phyloP scores from a whole-genome alignment of 2,329 filamentous ascomycete species.

The Cladobotryum mycophilum region DNA sequence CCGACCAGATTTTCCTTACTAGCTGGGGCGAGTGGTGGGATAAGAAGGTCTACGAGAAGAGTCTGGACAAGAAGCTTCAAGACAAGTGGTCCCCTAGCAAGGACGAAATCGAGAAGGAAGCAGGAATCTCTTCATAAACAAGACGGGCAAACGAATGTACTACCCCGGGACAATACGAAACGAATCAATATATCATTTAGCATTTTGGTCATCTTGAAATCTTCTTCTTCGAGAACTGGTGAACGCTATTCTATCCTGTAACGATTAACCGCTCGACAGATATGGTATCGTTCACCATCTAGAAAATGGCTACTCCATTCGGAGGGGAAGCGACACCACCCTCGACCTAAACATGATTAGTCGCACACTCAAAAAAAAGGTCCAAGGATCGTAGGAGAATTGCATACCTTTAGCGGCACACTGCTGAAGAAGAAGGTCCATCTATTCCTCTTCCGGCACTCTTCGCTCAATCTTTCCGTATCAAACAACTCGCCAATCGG shows the following conservation, averaged over 20 bases:
- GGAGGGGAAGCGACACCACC: slow-evolving; percentile 34
- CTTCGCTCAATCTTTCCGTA: slow-evolving; percentile 31
- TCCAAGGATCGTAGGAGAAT: not conserved
- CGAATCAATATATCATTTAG: no score
- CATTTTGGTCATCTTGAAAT: no score
- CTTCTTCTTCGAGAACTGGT: no score
- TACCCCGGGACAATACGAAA: no score
- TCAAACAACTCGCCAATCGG: slow-evolving; percentile 45
- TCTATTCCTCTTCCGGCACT: slow-evolving; percentile 25
- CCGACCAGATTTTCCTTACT: slow-evolving; percentile 46
- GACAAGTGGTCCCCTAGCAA: slow-evolving; percentile 45
- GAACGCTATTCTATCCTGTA: no score
- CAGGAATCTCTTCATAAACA: slow-evolving; percentile 16
- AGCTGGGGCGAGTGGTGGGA: slow-evolving; percentile 53
- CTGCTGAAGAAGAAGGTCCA: slow-evolving; percentile 38
- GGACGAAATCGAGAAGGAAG: slow-evolving; percentile 42
- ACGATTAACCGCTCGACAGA: not conserved
- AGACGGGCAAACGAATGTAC: no score
- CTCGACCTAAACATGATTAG: slow-evolving; percentile 18
- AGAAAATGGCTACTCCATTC: slow-evolving; percentile 34
- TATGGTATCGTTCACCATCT: not conserved
- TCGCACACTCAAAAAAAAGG: not conserved
- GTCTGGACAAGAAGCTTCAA: slow-evolving; percentile 41
- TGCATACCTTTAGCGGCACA: slow-evolving; percentile 27
- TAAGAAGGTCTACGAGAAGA: slow-evolving; percentile 34